Percentiles rank a stretch among this genome's conserved stretches.
Evolutionary conservation across 2,329 filamentous ascomycete species (phyloP).

Genomic region (Fusarium transvaalense): DNA sequence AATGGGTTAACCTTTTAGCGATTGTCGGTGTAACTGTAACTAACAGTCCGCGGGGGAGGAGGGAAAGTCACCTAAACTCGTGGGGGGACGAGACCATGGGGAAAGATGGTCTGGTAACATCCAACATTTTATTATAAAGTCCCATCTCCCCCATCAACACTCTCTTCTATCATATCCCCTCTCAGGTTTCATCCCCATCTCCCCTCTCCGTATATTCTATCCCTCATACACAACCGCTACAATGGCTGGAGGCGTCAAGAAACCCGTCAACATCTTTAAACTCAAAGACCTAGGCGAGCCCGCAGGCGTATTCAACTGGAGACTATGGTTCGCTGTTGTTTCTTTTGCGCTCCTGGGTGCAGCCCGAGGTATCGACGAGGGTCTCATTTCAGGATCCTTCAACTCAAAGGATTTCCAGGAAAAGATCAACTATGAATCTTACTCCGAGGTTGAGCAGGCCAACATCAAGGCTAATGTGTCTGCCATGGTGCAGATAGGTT

Average conservation of each 20-base stretch:
- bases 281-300: constrained; percentile 74
- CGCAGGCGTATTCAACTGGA: constrained; percentile 79
- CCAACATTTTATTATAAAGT: constrained; percentile 17
- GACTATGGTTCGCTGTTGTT: constrained; percentile 80
- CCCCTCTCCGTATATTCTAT: background rate
- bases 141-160: background rate
- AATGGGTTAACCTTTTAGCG: background rate
- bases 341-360: constrained; percentile 82
- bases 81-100: too few relatives aligned
- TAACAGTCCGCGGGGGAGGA: background rate
- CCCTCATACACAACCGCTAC: constrained; percentile 1
- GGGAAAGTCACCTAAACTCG: background rate
- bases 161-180: background rate
- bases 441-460: constrained; percentile 66
- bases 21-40: constrained; percentile 26
- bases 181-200: background rate
- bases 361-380: constrained; percentile 83
- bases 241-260: constrained; percentile 66
- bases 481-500: constrained; percentile 85
- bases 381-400: constrained; percentile 79
- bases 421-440: constrained; percentile 68
- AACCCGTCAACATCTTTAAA: constrained; percentile 73
- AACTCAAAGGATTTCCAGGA: constrained; percentile 73
- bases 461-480: constrained; percentile 82
- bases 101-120: background rate